Evolutionary conservation across 805 yeast genomes (phyloP).

Genomic region (Hyphopichia homilentoma): DNA sequence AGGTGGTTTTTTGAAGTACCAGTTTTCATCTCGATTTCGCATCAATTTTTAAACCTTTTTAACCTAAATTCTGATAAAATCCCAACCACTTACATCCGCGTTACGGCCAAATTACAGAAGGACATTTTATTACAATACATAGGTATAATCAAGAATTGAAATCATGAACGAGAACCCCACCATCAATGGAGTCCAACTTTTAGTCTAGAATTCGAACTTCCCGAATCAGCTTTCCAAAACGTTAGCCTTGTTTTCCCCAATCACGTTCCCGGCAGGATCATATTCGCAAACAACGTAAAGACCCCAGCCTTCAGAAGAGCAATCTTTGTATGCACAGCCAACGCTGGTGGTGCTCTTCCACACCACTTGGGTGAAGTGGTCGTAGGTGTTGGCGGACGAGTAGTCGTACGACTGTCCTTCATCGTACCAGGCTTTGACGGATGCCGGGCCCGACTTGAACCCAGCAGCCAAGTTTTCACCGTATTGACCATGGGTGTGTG

Average conservation of each 20-base stretch:
- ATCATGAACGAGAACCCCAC: too few species aligned
- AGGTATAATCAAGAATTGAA: too few species aligned
- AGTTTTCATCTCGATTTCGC: too few species aligned
- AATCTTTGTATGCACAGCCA: constrained; percentile 32
- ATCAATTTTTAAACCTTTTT: neutral
- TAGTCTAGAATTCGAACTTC: neutral
- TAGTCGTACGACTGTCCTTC: constrained; percentile 28
- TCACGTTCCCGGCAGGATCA: constrained; percentile 32
- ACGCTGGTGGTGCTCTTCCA: constrained; percentile 27
- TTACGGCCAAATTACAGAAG: too few species aligned
- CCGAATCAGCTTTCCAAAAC: too few species aligned
- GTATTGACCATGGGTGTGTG: constrained; percentile 33
- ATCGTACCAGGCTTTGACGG: constrained; percentile 34
- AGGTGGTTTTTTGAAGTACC: too few species aligned
- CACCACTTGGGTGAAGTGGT: constrained; percentile 30
- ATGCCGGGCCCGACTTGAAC: constrained; percentile 20
- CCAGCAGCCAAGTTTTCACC: constrained; percentile 40
- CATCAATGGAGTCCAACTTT: neutral
- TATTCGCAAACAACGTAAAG: constrained; percentile 30
- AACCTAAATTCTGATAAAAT: too few species aligned
- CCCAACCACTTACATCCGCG: too few species aligned
- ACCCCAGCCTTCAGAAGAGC: constrained; percentile 28
- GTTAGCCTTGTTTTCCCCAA: constrained; percentile 24
- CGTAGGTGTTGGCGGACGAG: constrained; percentile 19
- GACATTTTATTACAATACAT: too few species aligned